Evolutionary conservation across 306 rosid species (phyloP), one percentile per base, ranked within the genome.

Genomic region (Pachyrhizus erosus): DNA sequence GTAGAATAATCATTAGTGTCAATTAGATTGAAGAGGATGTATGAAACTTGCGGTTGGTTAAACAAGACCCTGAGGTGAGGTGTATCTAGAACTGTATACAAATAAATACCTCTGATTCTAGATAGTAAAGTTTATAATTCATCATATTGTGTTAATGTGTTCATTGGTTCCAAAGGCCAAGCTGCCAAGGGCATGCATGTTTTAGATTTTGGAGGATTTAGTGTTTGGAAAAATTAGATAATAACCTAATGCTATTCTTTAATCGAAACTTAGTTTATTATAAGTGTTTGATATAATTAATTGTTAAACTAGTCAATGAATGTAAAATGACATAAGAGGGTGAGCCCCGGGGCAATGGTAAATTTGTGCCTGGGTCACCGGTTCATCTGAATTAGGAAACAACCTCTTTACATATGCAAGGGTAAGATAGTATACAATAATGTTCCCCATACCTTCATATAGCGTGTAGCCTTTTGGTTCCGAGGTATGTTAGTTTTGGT

Each of bases 161-260:
- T 29, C 7, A 26, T 49, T 5, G 39, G 17, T 73, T 64, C 14
- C n/a, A 51, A 55, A 40, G 70, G 40, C 26, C 26, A 37, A 40
- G 80, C 60, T 34, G 39, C 39, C 5, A 5, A 34, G 39, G 5
- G 8, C 39, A 34, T 34, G 39, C 5, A 4, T 4, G 39, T 34
- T 34, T 24, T 80, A 31, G 49, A 80, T 61, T 70, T 57, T 75
- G 54, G 10, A 55, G 79, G 68, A 55, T 37, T 75, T 1, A 75
- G 54, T 48, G 54, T 48, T 48, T 5, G 18, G 54, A 48, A 48
- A 48, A 48, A 14, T 48, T 48, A 48, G 54, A 7, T 34, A 34
- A 34, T 34, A 34, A 34, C 7, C 39, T 3, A 34, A 34, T 3
- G 39, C 18, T 48, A 48, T 14, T 3, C 4, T 48, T 48, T 48